Percentiles rank a stretch among this genome's conserved stretches.
phyloP scores from a whole-genome alignment of 495 filamentous ascomycete species.

The Podospora conica region DNA sequence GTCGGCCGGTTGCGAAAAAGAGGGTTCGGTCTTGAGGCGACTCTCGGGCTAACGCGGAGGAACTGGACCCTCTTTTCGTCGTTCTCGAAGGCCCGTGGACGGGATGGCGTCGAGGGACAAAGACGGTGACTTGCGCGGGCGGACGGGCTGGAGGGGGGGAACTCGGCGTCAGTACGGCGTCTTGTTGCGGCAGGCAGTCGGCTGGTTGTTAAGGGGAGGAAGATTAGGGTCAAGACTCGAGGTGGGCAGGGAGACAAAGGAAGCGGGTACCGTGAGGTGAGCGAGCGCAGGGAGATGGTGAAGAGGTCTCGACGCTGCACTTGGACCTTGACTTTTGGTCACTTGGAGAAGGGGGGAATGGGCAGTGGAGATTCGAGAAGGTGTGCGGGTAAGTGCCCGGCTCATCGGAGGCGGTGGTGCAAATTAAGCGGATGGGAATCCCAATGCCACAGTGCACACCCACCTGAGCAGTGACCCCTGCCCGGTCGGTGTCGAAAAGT shows the following conservation, averaged over 20 bases:
- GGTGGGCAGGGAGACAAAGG: constrained; percentile 4
- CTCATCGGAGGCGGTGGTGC: constrained; percentile 27
- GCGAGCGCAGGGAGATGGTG: constrained; percentile 3
- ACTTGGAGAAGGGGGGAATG: constrained; percentile 13
- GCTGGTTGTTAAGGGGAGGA: not conserved
- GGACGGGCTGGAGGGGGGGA: not conserved
- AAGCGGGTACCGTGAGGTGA: not conserved
- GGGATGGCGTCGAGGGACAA: constrained; percentile 17
- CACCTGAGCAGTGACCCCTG: constrained; percentile 11
- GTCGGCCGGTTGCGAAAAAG: not conserved
- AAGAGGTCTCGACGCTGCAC: not conserved
- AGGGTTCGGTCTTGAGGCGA: not conserved
- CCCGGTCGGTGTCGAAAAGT: constrained; percentile 13
- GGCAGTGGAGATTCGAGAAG: constrained; percentile 9
- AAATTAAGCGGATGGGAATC: constrained; percentile 25
- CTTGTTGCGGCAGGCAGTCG: constrained; percentile 6
- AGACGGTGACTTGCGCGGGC: constrained; percentile 15
- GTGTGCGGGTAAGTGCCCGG: constrained; percentile 28
- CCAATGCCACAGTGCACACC: constrained; percentile 18
- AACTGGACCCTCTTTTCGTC: constrained; percentile 4
- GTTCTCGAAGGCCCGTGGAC: constrained; percentile 11
- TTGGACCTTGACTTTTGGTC: not conserved
- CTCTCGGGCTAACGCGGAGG: not conserved
- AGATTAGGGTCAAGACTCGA: constrained; percentile 18
- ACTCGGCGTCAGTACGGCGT: constrained; percentile 7